These are phyloP conservation scores for Kluyveromyces siamensis DNA, from an alignment of 805 yeast species.

Conservation along the genomic window DNA sequence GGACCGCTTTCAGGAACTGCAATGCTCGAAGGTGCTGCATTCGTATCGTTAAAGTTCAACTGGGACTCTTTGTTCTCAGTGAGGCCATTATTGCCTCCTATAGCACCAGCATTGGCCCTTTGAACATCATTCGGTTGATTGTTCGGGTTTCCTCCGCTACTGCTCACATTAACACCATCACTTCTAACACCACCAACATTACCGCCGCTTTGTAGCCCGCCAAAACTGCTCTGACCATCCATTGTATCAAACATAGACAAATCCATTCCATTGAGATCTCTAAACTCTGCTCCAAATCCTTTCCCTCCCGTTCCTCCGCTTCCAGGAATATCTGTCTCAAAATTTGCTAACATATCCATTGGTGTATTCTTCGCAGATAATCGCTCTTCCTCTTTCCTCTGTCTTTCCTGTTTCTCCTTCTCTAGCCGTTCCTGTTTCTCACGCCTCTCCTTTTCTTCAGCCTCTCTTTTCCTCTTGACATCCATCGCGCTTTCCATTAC, in stretches of 20 bases:
- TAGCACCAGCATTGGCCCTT: neutral
- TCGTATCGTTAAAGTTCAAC: constrained; percentile 10
- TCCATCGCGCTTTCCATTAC: constrained; percentile 21
- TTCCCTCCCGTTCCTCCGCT: neutral
- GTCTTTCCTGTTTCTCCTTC: neutral
- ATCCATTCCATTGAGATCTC: constrained; percentile 22
- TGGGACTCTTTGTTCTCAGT: constrained; percentile 3
- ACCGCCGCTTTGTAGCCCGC: constrained; percentile 3
- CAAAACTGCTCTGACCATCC: constrained; percentile 24
- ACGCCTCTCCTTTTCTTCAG: constrained; percentile 20
- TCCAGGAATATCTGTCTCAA: neutral
- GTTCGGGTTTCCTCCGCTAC: neutral
- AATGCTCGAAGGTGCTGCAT: neutral
- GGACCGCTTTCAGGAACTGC: neutral
- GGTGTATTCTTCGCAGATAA: constrained; percentile 2
- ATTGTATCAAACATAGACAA: constrained; percentile 24
- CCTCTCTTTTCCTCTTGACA: constrained; percentile 25
- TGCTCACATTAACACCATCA: constrained; percentile 1
- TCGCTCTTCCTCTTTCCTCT: neutral
- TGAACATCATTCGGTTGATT: neutral
- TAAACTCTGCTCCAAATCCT: constrained; percentile 8
- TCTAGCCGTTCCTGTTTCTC: constrained; percentile 10
- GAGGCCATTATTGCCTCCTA: constrained; percentile 1
- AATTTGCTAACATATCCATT: constrained; percentile 1
- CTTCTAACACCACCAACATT: constrained; percentile 1